Evolutionary conservation across 176 grass and related monocot species (phyloP).

Genomic region (Oryza punctata): DNA sequence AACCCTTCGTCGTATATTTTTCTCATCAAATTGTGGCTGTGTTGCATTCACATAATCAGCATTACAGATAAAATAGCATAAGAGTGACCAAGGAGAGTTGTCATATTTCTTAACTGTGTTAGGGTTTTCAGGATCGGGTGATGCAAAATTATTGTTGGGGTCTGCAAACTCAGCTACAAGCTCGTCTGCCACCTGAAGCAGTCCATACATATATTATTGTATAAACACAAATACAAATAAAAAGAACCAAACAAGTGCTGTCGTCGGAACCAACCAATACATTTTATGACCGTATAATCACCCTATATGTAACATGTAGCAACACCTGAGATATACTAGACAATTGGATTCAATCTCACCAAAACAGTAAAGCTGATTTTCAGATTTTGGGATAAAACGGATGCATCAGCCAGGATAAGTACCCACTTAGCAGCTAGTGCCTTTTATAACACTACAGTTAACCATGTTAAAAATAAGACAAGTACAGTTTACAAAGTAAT

Average conservation of each 20-base stretch:
- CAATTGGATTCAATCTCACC: not conserved
- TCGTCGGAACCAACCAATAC: not conserved
- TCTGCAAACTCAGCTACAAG: slow-evolving; percentile 93
- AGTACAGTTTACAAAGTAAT: slow-evolving; percentile 19
- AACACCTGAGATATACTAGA: not conserved
- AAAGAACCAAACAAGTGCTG: not conserved
- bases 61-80: slow-evolving; percentile 21
- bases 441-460: not conserved
- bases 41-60: slow-evolving; percentile 44
- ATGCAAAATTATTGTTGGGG: slow-evolving; percentile 63
- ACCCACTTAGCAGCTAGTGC: not conserved
- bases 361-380: not conserved
- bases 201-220: not conserved
- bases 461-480: slow-evolving; percentile 10
- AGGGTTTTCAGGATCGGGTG: slow-evolving; percentile 77
- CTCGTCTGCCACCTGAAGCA: slow-evolving; percentile 90
- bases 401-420: not conserved
- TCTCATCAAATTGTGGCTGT: slow-evolving; percentile 99
- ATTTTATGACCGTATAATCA: not conserved
- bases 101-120: slow-evolving; percentile 39
- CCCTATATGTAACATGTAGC: not conserved
- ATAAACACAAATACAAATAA: not conserved
- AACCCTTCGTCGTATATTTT: slow-evolving; percentile 96
- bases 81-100: slow-evolving; percentile 10
- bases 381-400: not conserved